Base-by-base conservation (phyloP, 306 rosid species). In the Oemleria cerasiformis region DNA sequence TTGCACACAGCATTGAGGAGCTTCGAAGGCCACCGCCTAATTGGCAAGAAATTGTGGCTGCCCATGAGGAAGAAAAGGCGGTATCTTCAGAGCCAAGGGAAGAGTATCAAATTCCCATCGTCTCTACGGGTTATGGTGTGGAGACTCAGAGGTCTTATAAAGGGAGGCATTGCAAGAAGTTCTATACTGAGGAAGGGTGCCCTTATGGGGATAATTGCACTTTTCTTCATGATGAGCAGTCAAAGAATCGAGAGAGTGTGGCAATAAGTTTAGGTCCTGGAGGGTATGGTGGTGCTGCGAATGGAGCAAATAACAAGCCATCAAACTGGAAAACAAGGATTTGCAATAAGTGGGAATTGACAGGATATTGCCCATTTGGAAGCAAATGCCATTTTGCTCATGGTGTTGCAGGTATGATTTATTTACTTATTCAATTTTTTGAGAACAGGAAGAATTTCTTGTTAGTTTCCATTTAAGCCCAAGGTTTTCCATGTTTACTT, bases 41-140 rank as follows among this genome's bases (percentile, higher is more conserved):
- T 70, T 95, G 99, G 99, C 99, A 95, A 82, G 97, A 95, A 63
- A 95, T 95, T 38, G 97, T 95, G 81, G 99, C 99, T 5, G 91
- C 96, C 0, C 96, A 95, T 57, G 97, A 89, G 80, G 99, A 92
- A 59, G 99, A 91, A 67, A 85, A 75, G 54, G 85, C 66, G 8
- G 78, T 81, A 11, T 53, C 80, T 15, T 71, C 83, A 2, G 92
- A 86, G 79, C 96, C 90, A 0, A 83, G 90, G 86, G 99, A 94
- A 78, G 99, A 95, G 83, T 91, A 80, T 65, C 99, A 95, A 85
- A 95, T 95, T 77, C 99, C 99, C 2, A 44, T 94, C 6, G 94
- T 81, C 71, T 84, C 96, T 5, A 75, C 91, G 2, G 73, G 56
- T 47, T 94, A 79, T 63, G 71, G 75, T 0, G 92, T 82, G 13